Evolutionary conservation across 345 rosid genomes (phyloP).

Genomic region (Draba incana): DNA sequence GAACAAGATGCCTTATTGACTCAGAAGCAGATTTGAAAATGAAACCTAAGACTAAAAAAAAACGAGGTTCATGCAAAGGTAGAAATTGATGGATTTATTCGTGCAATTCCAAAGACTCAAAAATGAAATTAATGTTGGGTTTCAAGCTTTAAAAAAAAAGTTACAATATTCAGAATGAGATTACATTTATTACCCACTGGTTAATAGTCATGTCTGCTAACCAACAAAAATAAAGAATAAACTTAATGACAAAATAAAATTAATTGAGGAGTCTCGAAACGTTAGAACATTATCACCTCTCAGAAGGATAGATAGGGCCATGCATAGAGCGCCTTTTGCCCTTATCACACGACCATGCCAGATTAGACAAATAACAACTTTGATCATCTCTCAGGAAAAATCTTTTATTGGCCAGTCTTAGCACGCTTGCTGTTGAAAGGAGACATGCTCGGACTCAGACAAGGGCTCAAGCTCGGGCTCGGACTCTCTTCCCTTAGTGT

Average conservation of each 20-base stretch:
- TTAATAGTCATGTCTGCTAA: constrained; percentile 25
- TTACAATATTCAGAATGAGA: constrained; percentile 25
- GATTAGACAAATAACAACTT: constrained; percentile 6
- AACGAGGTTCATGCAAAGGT: too few species aligned
- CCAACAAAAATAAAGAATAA: constrained; percentile 46
- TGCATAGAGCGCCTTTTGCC: constrained; percentile 24
- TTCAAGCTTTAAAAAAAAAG: constrained; percentile 16
- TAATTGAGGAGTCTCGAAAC: constrained; percentile 34
- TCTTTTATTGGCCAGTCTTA: constrained; percentile 76
- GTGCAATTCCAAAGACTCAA: background rate
- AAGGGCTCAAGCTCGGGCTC: constrained; percentile 83
- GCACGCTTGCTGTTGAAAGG: constrained; percentile 89
- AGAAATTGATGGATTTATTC: background rate
- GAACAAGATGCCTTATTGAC: background rate
- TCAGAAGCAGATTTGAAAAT: background rate
- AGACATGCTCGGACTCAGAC: constrained; percentile 90
- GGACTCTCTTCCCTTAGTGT: constrained; percentile 90
- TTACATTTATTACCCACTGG: constrained; percentile 40
- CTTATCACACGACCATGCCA: constrained; percentile 25
- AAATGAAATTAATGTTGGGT: constrained; percentile 27
- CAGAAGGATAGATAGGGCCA: constrained; percentile 19
- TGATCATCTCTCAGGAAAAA: constrained; percentile 23
- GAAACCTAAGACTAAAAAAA: too few species aligned
- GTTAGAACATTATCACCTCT: constrained; percentile 40
- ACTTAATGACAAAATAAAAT: constrained; percentile 40